Base-by-base conservation (phyloP, 169 alveolate genomes). In the Eimeria zaria region DNA sequence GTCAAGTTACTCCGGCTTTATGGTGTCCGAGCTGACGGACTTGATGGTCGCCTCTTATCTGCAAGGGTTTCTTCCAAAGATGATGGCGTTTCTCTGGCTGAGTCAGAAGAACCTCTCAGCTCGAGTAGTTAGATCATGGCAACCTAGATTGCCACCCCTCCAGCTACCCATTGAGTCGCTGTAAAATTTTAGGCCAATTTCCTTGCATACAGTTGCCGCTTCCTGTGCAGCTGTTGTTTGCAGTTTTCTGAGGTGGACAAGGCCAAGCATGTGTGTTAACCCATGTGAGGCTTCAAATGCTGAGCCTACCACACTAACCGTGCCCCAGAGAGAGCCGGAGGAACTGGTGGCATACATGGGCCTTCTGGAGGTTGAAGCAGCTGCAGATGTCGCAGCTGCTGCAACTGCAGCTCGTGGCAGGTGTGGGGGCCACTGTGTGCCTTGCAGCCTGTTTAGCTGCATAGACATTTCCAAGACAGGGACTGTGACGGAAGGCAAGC, bases 341-440 rank as follows among this genome's bases (percentile, higher is more conserved):
- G 93, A 60, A 41, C 64, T 87, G 51, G 44, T 87, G 30, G 93
- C 81, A 30, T 22, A 87, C 14, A 87, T 87, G 93, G 93, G 93
- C 64, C 93, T 87, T 48, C 46, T 87, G 81, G 93, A 87, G 64
- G 93, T 87, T 41, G 93, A 87, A 22, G 93, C 64, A 48, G 93
- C 93, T 20, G 93, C 93, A 62, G 93, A 87, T n/a, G 58, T 87
- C 36, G 93, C 93, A 33, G 93, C 93, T 60, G 81, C 93, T 62
- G 93, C 93, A 36, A 71, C 62, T 1, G 93, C 93, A 41, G 83
- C 64, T 24, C 83, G 93, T 48, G 71, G 9, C 18, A 41, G 80
- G 69, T 87, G 94, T 74, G 64, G 62, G 44, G 94, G 94, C 69
- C 94, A 87, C 53, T 87, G 94, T 51, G 83, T 87, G 60, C 94